Percentiles rank a stretch among this genome's conserved stretches.
Conservation (phyloP, 1,284 basidiomycete genomes). For the Xanthoconium separans region DNA sequence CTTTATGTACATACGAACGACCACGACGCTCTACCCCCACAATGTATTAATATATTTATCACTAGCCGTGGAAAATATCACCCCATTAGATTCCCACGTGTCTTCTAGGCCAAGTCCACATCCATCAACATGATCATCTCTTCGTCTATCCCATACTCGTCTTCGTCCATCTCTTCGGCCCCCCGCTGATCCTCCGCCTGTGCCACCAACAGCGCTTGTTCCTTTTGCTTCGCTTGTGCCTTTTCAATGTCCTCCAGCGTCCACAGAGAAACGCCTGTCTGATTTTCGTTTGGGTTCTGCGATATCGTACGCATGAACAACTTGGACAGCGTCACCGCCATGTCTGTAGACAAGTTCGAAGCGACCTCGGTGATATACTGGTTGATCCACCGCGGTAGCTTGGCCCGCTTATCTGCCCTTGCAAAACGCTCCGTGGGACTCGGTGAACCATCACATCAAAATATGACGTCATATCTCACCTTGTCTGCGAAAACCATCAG, state of each 20-base stretch:
- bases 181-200: conserved; percentile 27
- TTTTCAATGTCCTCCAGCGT: conserved; percentile 83
- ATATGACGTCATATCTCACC: conserved; percentile 29
- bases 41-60: conserved; percentile 16
- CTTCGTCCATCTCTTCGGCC: conserved; percentile 52
- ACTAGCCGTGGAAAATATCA: not conserved
- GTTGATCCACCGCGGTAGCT: conserved; percentile 99
- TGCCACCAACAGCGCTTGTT: conserved; percentile 48
- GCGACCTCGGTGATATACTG: conserved; percentile 98
- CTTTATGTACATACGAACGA: conserved; percentile 11
- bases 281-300: conserved; percentile 93
- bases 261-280: conserved; percentile 95
- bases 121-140: conserved; percentile 51
- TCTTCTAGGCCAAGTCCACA: conserved; percentile 42
- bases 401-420: conserved; percentile 93
- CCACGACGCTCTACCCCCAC: not conserved
- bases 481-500: conserved; percentile 99
- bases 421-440: conserved; percentile 81
- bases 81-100: not conserved
- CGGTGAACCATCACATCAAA: not conserved
- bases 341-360: conserved; percentile 97
- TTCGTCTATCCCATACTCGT: conserved; percentile 66
- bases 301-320: conserved; percentile 98
- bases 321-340: conserved; percentile 95
- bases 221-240: conserved; percentile 77